phyloP scores from a whole-genome alignment of 2,329 filamentous ascomycete genomes.

The Zasmidium cellare region DNA sequence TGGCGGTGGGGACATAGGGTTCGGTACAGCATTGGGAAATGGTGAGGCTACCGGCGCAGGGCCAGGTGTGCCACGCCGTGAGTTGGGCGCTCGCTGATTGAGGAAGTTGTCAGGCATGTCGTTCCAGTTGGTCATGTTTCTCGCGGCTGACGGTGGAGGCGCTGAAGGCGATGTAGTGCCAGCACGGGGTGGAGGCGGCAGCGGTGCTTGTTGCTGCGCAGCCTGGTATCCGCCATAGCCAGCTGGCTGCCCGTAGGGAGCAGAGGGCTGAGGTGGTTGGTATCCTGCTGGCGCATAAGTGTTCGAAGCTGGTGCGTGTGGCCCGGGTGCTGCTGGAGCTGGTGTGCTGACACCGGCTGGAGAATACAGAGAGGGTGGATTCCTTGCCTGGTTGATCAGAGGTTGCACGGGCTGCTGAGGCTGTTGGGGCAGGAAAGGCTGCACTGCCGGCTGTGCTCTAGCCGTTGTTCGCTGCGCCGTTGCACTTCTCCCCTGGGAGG shows the following conservation, averaged over 20 bases:
- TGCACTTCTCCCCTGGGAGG: conserved; percentile 35
- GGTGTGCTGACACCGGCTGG: conserved; percentile 44
- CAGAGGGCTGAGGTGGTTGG: conserved; percentile 48
- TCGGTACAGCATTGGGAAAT: conserved; percentile 65
- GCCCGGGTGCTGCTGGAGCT: conserved; percentile 46
- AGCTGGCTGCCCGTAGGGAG: conserved; percentile 32
- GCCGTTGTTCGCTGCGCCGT: conserved; percentile 28
- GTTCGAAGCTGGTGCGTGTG: conserved; percentile 49
- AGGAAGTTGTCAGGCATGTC: conserved; percentile 81
- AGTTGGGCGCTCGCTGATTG: conserved; percentile 61
- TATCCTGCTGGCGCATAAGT: conserved; percentile 35
- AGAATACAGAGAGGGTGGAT: conserved; percentile 39
- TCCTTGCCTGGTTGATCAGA: conserved; percentile 35
- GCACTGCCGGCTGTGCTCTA: conserved; percentile 18
- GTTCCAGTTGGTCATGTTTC: conserved; percentile 84
- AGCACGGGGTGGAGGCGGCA: conserved; percentile 65
- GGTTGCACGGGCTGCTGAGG: conserved; percentile 43
- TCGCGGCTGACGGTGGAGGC: conserved; percentile 67
- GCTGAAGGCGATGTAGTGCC: conserved; percentile 64
- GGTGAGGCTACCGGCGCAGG: conserved; percentile 69
- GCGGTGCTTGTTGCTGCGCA: conserved; percentile 43
- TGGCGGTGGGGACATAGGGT: conserved; percentile 55
- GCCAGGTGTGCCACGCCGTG: conserved; percentile 73
- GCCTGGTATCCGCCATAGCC: conserved; percentile 48
- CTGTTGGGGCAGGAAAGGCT: conserved; percentile 41